Evolutionary conservation across 495 filamentous ascomycete species (phyloP).

Genomic region (Trichoderma asperelloides): DNA sequence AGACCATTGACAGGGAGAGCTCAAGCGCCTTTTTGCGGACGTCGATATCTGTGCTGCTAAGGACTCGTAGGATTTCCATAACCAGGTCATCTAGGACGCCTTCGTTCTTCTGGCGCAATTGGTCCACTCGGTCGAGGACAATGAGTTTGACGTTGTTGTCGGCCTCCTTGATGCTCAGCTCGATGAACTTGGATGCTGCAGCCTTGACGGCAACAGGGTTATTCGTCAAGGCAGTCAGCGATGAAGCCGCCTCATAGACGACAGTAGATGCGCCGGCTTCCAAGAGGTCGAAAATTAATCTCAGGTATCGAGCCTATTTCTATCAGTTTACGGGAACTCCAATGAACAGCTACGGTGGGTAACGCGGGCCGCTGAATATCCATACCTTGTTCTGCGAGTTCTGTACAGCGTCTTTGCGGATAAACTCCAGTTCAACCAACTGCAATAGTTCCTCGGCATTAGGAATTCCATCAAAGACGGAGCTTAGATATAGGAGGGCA

Average conservation of each 20-base stretch:
- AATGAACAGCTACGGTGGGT: not conserved
- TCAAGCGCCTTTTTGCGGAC: slow-evolving; percentile 86
- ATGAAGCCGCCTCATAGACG: slow-evolving; percentile 96
- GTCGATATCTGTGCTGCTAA: slow-evolving; percentile 93
- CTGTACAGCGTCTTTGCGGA: slow-evolving; percentile 92
- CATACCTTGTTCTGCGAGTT: slow-evolving; percentile 87
- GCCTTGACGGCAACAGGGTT: slow-evolving; percentile 98
- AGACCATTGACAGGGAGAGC: slow-evolving; percentile 95
- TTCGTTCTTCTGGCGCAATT: slow-evolving; percentile 82
- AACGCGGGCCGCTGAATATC: not conserved
- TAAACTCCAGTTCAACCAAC: slow-evolving; percentile 90
- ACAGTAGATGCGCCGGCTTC: slow-evolving; percentile 91
- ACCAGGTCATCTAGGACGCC: slow-evolving; percentile 89
- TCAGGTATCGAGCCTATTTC: slow-evolving; percentile 70
- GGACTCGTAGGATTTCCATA: slow-evolving; percentile 97
- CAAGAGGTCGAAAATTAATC: slow-evolving; percentile 92
- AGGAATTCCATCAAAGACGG: slow-evolving; percentile 88
- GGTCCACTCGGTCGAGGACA: slow-evolving; percentile 88
- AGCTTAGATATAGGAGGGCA: slow-evolving; percentile 78
- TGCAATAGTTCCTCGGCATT: slow-evolving; percentile 93
- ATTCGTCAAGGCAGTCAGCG: slow-evolving; percentile 85
- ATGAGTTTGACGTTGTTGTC: slow-evolving; percentile 99
- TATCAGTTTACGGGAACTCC: slow-evolving; percentile 26
- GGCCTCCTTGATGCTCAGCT: slow-evolving; percentile 90
- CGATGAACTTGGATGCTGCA: slow-evolving; percentile 90